A percentile compares a stretch with the other conserved stretches of the same genome.
These are phyloP conservation scores for Fistulina hepatica DNA, from an alignment of 1,284 basidiomycete genomes.

Conservation along the genomic window DNA sequence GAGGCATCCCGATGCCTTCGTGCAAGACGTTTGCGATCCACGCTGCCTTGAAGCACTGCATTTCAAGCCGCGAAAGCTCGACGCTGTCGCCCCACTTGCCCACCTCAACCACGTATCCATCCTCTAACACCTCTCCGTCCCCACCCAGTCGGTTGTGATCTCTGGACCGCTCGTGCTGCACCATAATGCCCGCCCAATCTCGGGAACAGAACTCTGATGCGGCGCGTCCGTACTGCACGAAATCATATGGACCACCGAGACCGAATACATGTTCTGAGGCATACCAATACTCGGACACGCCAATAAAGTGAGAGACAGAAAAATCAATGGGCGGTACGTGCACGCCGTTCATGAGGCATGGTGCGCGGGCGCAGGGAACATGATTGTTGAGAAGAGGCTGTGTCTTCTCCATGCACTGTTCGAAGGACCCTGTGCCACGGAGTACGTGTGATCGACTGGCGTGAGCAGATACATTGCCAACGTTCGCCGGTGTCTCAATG, in stretches of 20 bases:
- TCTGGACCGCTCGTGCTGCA: constrained; percentile 50
- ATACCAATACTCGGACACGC: constrained; percentile 99
- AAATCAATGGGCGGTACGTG: constrained; percentile 91
- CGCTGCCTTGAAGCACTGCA: constrained; percentile 99
- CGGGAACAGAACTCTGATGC: constrained; percentile 79
- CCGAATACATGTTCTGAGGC: constrained; percentile 95
- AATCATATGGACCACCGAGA: constrained; percentile 91
- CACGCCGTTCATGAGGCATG: constrained; percentile 97
- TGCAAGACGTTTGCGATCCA: constrained; percentile 97
- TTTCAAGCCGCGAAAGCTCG: constrained; percentile 77
- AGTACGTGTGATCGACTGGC: constrained; percentile 47
- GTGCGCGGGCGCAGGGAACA: constrained; percentile 71
- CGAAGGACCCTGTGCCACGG: constrained; percentile 87
- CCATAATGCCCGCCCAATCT: constrained; percentile 70
- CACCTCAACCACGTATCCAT: constrained; percentile 48
- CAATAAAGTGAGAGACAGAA: constrained; percentile 86
- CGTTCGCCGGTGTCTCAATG: constrained; percentile 38
- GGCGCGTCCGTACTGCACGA: constrained; percentile 89
- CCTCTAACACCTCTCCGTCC: constrained; percentile 47
- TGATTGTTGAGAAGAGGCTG: constrained; percentile 80
- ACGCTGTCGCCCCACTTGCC: constrained; percentile 65
- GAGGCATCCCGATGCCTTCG: constrained; percentile 91
- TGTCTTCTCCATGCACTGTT: constrained; percentile 67
- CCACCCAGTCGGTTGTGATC: constrained; percentile 40
- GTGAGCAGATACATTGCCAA: constrained; percentile 30